Evolutionary conservation across 768 basidiomycete species (phyloP), one percentile per base, ranked within the genome.

Genomic region (Asterophora parasitica): DNA sequence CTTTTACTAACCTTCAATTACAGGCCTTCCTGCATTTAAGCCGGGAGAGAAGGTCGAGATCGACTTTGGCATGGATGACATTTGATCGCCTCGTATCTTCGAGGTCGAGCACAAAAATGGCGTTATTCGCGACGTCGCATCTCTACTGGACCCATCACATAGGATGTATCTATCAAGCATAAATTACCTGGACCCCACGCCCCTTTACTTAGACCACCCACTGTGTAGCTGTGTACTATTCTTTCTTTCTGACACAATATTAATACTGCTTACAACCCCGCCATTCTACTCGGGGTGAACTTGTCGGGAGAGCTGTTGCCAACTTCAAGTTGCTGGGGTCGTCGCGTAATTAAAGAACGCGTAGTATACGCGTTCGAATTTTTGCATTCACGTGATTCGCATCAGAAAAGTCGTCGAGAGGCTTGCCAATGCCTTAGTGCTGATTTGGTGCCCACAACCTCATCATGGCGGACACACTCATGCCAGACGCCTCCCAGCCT

Each of bases 41-140:
- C 95, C 96, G 2, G 96, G 96, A 47, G 92, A 98, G 73, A 95
- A 97, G 72, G 92, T 99, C 20, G 85, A 92, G 73, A 89, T 94
- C 51, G 80, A 87, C 61, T 77, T 93, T 51, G 80, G 77, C 42
- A 89, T 88, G 83, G 92, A 94, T 64, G 92, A 96, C 65, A 79
- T 93, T 52, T 95, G 67, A 71, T 52, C 26, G 41, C 35, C 26
- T n/a, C 6, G 6, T 13, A 31, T 41, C 19, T 17, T 19, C n/a
- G 32, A 36, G n/a, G 20, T 33, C 23, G 6, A 23, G 23, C 23
- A 3, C 6, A 3, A 23, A 44, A 19, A 27, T 3, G 30, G 13
- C 48, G 27, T 8, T 43, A 19, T 15, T 10, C 16, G 8, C 15
- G 36, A 20, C 36, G n/a, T 19, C 16, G 16, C 36, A 17, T 38